phyloP scores from a whole-genome alignment of 148 eudicot genomes.

The Rhododendron mucronatum region DNA sequence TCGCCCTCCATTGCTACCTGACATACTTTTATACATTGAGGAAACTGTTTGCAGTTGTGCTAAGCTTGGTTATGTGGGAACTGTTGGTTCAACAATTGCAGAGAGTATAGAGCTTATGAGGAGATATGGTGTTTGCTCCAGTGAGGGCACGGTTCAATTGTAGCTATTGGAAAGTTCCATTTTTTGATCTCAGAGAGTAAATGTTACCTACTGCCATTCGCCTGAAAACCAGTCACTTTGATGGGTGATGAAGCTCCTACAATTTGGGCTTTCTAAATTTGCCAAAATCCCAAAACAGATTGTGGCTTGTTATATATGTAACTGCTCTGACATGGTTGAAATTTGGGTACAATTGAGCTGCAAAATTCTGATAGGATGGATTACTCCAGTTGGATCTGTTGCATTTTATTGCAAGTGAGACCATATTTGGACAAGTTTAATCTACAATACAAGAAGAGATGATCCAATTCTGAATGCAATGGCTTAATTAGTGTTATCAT shows the following conservation, averaged over 20 bases:
- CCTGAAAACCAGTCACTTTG: not conserved
- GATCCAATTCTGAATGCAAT: not conserved
- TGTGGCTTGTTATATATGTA: not conserved
- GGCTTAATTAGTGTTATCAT: not conserved
- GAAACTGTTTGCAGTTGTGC: constrained; percentile 55
- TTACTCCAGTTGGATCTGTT: not conserved
- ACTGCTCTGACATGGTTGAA: not conserved
- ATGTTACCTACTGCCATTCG: not conserved
- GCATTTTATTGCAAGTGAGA: not conserved
- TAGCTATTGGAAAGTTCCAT: not conserved
- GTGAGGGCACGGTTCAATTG: constrained; percentile 8
- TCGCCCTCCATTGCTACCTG: constrained; percentile 24
- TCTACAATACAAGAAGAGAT: not conserved
- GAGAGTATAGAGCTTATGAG: constrained; percentile 48
- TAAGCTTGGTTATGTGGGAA: constrained; percentile 57
- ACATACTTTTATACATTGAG: constrained; percentile 42
- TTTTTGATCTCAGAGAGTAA: not conserved
- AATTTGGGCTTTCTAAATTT: not conserved
- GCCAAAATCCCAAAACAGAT: not conserved
- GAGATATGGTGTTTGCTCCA: constrained; percentile 30
- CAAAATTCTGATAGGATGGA: not conserved
- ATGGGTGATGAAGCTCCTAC: not conserved
- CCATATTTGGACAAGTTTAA: not conserved
- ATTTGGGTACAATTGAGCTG: not conserved
- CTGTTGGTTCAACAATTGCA: constrained; percentile 57